Evolutionary conservation across 768 basidiomycete genomes (phyloP).

Genomic region (Auricularia cornea): DNA sequence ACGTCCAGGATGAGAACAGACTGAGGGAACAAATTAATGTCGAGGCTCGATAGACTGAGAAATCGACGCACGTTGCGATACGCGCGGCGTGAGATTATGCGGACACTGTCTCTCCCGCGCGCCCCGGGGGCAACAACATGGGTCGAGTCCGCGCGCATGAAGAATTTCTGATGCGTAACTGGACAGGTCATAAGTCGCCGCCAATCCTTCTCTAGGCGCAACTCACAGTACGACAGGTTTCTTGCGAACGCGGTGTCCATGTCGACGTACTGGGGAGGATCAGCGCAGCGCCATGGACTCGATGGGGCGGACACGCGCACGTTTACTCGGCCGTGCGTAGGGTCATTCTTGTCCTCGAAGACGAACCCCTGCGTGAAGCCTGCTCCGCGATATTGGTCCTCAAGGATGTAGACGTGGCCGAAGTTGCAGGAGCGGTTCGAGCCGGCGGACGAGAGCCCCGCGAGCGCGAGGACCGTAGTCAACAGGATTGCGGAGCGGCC

Average conservation of each 20-base stretch:
- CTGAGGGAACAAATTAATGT: not conserved
- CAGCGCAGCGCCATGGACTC: not conserved
- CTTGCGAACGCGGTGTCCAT: slow-evolving; percentile 29
- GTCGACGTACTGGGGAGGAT: slow-evolving; percentile 39
- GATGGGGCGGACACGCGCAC: not conserved
- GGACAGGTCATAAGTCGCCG: not conserved
- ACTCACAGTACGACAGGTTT: slow-evolving; percentile 42
- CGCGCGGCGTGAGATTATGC: slow-evolving; percentile 39
- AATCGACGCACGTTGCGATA: slow-evolving; percentile 28
- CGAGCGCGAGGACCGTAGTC: not conserved
- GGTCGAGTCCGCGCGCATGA: slow-evolving; percentile 48
- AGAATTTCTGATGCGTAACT: slow-evolving; percentile 32
- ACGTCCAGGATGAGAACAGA: slow-evolving; percentile 44
- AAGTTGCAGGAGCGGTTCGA: not conserved
- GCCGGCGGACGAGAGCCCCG: not conserved
- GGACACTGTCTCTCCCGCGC: slow-evolving; percentile 49
- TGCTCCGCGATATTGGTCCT: slow-evolving; percentile 24
- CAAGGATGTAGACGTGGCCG: slow-evolving; percentile 15
- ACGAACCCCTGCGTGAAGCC: slow-evolving; percentile 41
- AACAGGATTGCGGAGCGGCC: not conserved
- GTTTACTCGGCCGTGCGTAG: slow-evolving; percentile 55
- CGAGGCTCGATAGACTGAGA: not conserved
- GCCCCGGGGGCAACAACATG: slow-evolving; percentile 27
- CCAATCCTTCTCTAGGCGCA: not conserved
- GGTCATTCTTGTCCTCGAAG: slow-evolving; percentile 46